phyloP scores from a whole-genome alignment of 164 flowering plant genomes.

The Cinnamomum micranthum region DNA sequence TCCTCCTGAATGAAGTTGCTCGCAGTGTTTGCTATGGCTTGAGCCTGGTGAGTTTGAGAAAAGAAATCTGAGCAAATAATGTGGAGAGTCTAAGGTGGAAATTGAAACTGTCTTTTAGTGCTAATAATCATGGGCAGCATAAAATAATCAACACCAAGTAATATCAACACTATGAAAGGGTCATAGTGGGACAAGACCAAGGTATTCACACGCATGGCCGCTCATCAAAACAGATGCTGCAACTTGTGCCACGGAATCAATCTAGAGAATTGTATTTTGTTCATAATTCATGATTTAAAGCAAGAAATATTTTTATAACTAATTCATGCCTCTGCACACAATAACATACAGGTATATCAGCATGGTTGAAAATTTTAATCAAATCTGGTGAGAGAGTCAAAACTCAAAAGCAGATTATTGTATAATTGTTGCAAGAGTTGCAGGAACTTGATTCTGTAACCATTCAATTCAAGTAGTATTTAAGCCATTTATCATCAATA shows the following conservation, averaged over 20 bases:
- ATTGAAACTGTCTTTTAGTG: neutral
- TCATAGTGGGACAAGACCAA: too few species aligned
- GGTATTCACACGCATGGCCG: too few species aligned
- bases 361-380: neutral
- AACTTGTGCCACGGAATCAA: neutral
- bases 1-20: slow-evolving; percentile 44
- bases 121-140: too few species aligned
- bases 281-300: neutral
- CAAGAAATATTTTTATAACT: neutral
- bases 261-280: neutral
- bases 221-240: neutral
- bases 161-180: too few species aligned
- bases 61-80: neutral
- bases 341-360: neutral
- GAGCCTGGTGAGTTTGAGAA: slow-evolving; percentile 29
- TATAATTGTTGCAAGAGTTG: too few species aligned
- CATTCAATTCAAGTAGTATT: too few species aligned
- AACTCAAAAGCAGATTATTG: neutral
- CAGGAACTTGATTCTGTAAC: too few species aligned
- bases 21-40: slow-evolving; percentile 42
- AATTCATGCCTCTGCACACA: neutral
- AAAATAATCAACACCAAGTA: too few species aligned
- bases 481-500: too few species aligned
- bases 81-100: neutral
- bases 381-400: neutral